These are phyloP conservation scores for Penicillium tannophilum DNA, from an alignment of 495 filamentous ascomycete species.

Conservation along the genomic window DNA sequence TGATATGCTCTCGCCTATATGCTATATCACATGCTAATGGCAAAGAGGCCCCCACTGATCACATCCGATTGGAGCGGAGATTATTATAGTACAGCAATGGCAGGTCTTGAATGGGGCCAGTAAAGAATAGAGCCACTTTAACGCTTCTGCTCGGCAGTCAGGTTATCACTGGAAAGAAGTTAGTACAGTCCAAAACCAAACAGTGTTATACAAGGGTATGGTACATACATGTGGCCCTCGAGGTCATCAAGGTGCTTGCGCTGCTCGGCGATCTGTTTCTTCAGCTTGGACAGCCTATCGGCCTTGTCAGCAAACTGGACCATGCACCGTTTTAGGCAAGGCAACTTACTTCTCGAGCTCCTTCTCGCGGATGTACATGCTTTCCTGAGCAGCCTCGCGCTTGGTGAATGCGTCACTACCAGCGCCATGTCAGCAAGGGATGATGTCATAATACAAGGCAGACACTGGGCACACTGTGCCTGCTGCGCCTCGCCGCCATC, in stretches of 20 bases:
- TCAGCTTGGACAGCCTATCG: constrained; percentile 60
- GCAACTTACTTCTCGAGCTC: constrained; percentile 76
- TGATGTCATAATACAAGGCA: constrained; percentile 21
- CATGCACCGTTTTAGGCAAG: constrained; percentile 1
- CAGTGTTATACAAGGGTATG: neutral
- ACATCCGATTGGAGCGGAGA: constrained; percentile 4
- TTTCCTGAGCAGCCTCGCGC: constrained; percentile 86
- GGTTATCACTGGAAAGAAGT: constrained; percentile 19
- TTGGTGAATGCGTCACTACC: constrained; percentile 83
- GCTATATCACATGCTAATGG: constrained; percentile 1
- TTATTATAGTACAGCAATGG: constrained; percentile 4
- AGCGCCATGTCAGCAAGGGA: constrained; percentile 13
- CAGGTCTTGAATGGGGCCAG: neutral
- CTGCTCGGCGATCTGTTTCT: constrained; percentile 77
- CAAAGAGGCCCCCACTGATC: constrained; percentile 1
- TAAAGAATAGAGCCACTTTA: neutral
- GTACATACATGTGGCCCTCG: constrained; percentile 73
- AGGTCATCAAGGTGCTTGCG: constrained; percentile 80
- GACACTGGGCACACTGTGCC: constrained; percentile 6
- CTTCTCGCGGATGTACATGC: constrained; percentile 76
- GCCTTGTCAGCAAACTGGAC: neutral
- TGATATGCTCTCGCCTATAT: constrained; percentile 18
- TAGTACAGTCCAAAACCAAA: constrained; percentile 1
- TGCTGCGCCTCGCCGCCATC: neutral
- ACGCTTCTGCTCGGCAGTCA: constrained; percentile 25